These are phyloP conservation scores for Aspergillus sp. DNA, from an alignment of 2,329 filamentous ascomycete species.

Conservation along the genomic window DNA sequence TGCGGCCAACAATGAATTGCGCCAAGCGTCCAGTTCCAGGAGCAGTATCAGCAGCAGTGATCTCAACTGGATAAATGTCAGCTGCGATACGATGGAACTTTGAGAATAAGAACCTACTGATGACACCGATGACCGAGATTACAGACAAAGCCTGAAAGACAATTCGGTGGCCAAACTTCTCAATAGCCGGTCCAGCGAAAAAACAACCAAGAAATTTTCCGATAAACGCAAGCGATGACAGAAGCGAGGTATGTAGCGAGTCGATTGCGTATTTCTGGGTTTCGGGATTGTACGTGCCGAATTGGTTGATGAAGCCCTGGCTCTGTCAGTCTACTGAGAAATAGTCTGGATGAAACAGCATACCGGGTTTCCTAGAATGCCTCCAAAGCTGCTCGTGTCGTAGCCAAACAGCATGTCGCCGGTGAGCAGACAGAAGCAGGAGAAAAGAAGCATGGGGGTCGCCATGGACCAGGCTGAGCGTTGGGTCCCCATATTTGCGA, in stretches of 20 bases:
- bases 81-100: not conserved
- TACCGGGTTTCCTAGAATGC: constrained; percentile 1
- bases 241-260: not conserved
- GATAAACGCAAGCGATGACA: not conserved
- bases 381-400: not conserved
- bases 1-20: constrained; percentile 4
- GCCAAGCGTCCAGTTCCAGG: not conserved
- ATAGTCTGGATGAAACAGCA: not conserved
- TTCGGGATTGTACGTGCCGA: not conserved
- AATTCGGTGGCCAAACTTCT: not conserved
- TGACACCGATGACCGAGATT: not conserved
- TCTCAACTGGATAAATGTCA: not conserved
- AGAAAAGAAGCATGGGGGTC: constrained; percentile 7
- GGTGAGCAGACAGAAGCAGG: constrained; percentile 1
- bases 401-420: constrained; percentile 4
- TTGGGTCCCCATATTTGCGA: not conserved
- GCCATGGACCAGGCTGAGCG: constrained; percentile 3
- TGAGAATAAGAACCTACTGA: not conserved
- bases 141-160: not conserved
- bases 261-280: not conserved
- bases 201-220: constrained; percentile 6
- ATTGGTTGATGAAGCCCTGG: not conserved
- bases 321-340: not conserved
- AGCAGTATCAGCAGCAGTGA: not conserved
- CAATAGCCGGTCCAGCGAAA: not conserved